phyloP scores from a whole-genome alignment of 2,329 filamentous ascomycete species.

The Fusarium sp. region DNA sequence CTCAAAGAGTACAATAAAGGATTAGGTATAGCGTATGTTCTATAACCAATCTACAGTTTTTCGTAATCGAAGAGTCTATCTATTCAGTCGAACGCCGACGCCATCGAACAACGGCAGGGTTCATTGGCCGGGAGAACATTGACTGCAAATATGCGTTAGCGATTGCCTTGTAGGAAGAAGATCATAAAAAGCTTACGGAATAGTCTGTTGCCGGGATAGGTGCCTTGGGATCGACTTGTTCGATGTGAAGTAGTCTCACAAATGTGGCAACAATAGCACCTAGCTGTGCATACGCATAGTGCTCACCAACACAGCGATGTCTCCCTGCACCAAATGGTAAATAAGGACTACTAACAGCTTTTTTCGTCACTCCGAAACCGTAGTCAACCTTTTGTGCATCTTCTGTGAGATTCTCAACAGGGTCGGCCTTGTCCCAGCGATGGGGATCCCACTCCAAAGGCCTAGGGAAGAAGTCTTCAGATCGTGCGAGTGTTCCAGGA shows the following conservation, averaged over 20 bases:
- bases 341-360: conserved; percentile 89
- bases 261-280: conserved; percentile 83
- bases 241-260: conserved; percentile 80
- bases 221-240: conserved; percentile 60
- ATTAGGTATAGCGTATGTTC: neutral
- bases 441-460: conserved; percentile 87
- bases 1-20: neutral
- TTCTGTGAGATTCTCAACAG: conserved; percentile 59
- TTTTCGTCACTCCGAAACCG: conserved; percentile 92
- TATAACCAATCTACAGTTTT: too few species aligned
- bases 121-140: conserved; percentile 43
- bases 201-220: conserved; percentile 72
- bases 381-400: conserved; percentile 86
- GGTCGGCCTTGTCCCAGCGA: conserved; percentile 74
- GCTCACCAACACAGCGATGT: conserved; percentile 94
- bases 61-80: neutral
- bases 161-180: fast-evolving
- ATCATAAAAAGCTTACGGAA: conserved; percentile 57
- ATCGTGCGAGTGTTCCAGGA: conserved; percentile 80
- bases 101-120: conserved; percentile 36
- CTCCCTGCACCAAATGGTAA: conserved; percentile 94
- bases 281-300: conserved; percentile 92
- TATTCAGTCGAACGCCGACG: conserved; percentile 14
- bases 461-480: conserved; percentile 80
- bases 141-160: conserved; percentile 16